Base-by-base conservation (phyloP, 2,329 filamentous ascomycete species). In the Laburnicola sp. region DNA sequence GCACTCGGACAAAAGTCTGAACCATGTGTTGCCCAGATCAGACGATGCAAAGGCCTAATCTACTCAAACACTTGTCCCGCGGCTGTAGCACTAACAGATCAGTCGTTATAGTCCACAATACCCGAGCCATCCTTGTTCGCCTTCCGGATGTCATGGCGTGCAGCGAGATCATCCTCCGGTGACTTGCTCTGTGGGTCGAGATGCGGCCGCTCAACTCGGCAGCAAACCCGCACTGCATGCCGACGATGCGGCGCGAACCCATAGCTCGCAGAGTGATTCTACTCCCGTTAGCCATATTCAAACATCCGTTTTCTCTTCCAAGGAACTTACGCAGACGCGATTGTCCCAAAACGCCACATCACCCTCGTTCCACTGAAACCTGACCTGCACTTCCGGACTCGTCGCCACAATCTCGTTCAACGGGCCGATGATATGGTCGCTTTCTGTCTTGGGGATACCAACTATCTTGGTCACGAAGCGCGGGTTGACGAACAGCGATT, bases 281-380 rank as follows among this genome's bases (percentile, higher is more conserved):
- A 39, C 6, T 9, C 2, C 3, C 10, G 32, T 60, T 25, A 62
- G 54, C 41, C 37, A 6, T 25, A 8, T 34, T 6, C 10, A 8
- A 39, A 4, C 25, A 22, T 6, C 22, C 36, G 3, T 9, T 11
- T 22, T 39, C 7, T 25, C 6, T 5, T 4, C 16, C 7, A 37
- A 40, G 38, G 7, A 21, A 57, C 60, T 44, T 56, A 83, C 79
- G 39, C 76, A 78, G 32, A 79, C 73, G 16, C 84, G 75, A 56
- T 87, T 88, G 63, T 88, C 85, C 85, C 86, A 88, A 51, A 88
- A 79, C 0, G 84, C 84, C 1, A 89, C 82, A 50, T 87, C 86
- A 36, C 82, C 79, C 55, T 82, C 80, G 37, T 79, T 76, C 85
- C 86, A 87, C 57, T 81, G 78, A 63, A 86, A 84, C 16, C 87